Evolutionary conservation across 495 filamentous ascomycete species (phyloP).

Genomic region (Penicillium goetzii): DNA sequence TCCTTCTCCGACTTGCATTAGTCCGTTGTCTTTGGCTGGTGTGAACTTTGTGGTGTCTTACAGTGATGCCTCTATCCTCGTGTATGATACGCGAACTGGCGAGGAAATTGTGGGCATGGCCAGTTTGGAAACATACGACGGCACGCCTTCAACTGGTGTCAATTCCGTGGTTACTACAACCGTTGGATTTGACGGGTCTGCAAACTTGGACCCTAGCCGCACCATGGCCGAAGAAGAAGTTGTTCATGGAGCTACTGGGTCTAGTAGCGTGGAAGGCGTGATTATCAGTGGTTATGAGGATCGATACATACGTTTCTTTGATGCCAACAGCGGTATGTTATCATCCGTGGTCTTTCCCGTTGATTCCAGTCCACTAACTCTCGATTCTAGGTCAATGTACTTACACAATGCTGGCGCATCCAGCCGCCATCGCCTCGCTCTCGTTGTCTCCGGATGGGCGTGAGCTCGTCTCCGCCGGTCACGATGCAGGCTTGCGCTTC

Average conservation of each 20-base stretch:
- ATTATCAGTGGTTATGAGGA: slow-evolving; percentile 97
- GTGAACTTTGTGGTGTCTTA: slow-evolving; percentile 94
- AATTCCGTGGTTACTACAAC: slow-evolving; percentile 92
- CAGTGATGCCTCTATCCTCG: slow-evolving; percentile 82
- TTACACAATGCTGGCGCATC: slow-evolving; percentile 96
- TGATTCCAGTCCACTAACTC: slow-evolving; percentile 36
- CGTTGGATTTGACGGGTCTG: slow-evolving; percentile 71
- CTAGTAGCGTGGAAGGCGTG: slow-evolving; percentile 84
- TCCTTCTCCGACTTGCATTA: slow-evolving; percentile 89
- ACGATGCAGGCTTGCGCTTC: slow-evolving; percentile 92
- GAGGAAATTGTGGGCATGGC: slow-evolving; percentile 93
- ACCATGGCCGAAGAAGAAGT: slow-evolving; percentile 67
- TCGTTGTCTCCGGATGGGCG: slow-evolving; percentile 89
- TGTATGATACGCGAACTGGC: slow-evolving; percentile 88
- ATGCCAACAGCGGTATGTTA: slow-evolving; percentile 93
- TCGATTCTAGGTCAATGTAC: slow-evolving; percentile 87
- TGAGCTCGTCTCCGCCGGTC: slow-evolving; percentile 93
- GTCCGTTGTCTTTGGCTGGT: slow-evolving; percentile 79
- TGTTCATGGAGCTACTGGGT: slow-evolving; percentile 80
- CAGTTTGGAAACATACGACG: slow-evolving; percentile 89
- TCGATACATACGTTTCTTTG: slow-evolving; percentile 92
- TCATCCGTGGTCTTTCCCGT: background rate
- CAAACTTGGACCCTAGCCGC: slow-evolving; percentile 65
- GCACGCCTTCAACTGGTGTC: slow-evolving; percentile 78
- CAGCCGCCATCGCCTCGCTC: slow-evolving; percentile 85